Evolutionary conservation across 1,139 yeast genomes (phyloP).

Genomic region (Candida anutae): DNA sequence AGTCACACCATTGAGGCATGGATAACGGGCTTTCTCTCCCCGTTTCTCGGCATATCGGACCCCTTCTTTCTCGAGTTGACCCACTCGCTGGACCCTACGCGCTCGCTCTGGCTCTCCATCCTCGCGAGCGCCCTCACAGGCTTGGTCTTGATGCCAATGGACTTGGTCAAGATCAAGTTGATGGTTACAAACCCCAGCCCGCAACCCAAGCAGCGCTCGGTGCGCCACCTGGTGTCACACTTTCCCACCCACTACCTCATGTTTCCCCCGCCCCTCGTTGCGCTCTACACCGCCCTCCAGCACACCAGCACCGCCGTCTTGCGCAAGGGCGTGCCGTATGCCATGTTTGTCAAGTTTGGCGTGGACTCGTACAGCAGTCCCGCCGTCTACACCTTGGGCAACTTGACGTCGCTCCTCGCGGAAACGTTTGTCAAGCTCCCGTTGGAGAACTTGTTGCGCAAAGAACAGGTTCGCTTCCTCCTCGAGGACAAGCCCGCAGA

Average conservation of each 20-base stretch:
- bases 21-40: constrained; percentile 82
- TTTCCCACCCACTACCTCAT: constrained; percentile 34
- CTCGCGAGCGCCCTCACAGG: constrained; percentile 71
- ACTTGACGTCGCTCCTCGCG: constrained; percentile 49
- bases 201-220: constrained; percentile 22
- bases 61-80: constrained; percentile 80
- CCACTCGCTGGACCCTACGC: constrained; percentile 70
- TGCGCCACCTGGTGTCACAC: constrained; percentile 30
- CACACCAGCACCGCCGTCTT: constrained; percentile 57
- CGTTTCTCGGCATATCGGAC: constrained; percentile 80
- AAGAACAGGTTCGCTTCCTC: constrained; percentile 72
- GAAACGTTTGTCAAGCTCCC: constrained; percentile 79
- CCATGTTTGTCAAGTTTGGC: constrained; percentile 57
- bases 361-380: constrained; percentile 67
- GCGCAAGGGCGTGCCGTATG: constrained; percentile 65
- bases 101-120: constrained; percentile 60
- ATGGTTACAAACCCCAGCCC: constrained; percentile 51
- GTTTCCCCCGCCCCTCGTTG: constrained; percentile 46
- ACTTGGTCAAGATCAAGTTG: constrained; percentile 68
- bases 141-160: constrained; percentile 72
- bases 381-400: constrained; percentile 42
- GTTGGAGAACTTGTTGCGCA: constrained; percentile 73
- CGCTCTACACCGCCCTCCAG: constrained; percentile 53
- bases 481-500: constrained; percentile 33
- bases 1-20: constrained; percentile 81